These are phyloP conservation scores for Talaromyces piceae DNA, from an alignment of 2,329 filamentous ascomycete genomes.

Conservation along the genomic window DNA sequence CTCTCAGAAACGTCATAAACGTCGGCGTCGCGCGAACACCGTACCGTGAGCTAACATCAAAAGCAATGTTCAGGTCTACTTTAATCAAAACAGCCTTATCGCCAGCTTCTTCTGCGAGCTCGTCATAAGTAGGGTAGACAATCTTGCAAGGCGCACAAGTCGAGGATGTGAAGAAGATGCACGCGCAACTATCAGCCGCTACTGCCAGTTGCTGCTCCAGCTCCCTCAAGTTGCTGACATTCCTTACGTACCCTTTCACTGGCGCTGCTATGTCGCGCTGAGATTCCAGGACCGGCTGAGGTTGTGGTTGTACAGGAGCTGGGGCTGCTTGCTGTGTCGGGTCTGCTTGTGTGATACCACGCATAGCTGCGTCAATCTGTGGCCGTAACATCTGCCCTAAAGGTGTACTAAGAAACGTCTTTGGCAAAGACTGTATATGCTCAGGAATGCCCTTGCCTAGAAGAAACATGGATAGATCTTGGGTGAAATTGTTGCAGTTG, in stretches of 20 bases:
- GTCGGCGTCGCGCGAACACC: constrained; percentile 73
- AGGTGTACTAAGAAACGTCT: constrained; percentile 76
- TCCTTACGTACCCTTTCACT: constrained; percentile 48
- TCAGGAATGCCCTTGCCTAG: constrained; percentile 81
- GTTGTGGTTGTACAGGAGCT: constrained; percentile 12
- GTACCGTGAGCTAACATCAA: constrained; percentile 58
- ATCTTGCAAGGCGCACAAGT: constrained; percentile 79
- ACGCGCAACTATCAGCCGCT: constrained; percentile 61
- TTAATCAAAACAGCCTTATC: constrained; percentile 68
- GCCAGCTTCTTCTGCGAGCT: constrained; percentile 66
- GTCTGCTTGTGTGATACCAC: constrained; percentile 52
- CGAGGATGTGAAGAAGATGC: constrained; percentile 87
- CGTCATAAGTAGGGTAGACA: constrained; percentile 73
- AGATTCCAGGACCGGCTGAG: constrained; percentile 7
- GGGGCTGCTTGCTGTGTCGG: constrained; percentile 29
- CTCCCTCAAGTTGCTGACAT: constrained; percentile 51
- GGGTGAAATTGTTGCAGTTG: constrained; percentile 97
- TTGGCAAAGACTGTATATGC: constrained; percentile 76
- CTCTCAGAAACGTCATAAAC: constrained; percentile 75
- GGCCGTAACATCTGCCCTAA: constrained; percentile 83
- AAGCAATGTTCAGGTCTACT: constrained; percentile 65
- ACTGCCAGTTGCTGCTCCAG: constrained; percentile 54
- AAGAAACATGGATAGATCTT: constrained; percentile 84
- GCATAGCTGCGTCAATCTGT: constrained; percentile 60
- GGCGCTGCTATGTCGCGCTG: background rate